Evolutionary conservation across 768 basidiomycete genomes (phyloP), one percentile per base, ranked within the genome.

Genomic region (Phanerodontia chrysosporium): DNA sequence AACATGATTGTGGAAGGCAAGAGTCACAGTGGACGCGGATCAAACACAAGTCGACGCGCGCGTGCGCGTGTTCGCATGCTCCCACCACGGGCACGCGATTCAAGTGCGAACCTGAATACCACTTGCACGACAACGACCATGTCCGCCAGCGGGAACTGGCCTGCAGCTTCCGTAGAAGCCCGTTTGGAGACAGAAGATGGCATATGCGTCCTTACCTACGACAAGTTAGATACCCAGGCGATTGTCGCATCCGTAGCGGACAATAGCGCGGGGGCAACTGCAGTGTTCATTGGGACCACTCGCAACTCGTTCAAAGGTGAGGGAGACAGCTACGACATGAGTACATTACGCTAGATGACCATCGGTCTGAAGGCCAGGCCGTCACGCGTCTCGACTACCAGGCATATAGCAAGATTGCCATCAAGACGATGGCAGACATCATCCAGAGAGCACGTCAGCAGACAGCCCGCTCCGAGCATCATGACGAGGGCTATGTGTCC

Each of bases 261-360:
- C 67, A 79, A 85, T 54, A 70, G 73, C 44, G 87, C 87, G 22
- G 92, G 91, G 6, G 92, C 89, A 32, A 84, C 80, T 12, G 84
- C 85, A 10, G 75, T 85, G 2, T 94, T 95, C 74, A 82, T 93
- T 55, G 92, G 92, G 8, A 92, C 91, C 14, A 95, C 92, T 6
- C 83, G 92, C 58, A 87, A 93, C 70, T 86, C 86, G 0, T 94
- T 94, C 75, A 78, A 87, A 82, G 92, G 92, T 88, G 29, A 53
- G 66, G 49, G 65, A 44, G 49, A 18, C 2, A 14, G 49, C 49
- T 51, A 32, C n/a, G 14, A 28, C 18, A 42, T 44, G 16, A 4
- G 45, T 14, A 45, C 45, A 51, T 18, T 49, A 9, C 30, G 21
- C 39, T 18, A 12, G 39, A 42, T 49, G 56, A 60, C 45, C 6